A percentile compares a stretch with the other conserved stretches of the same genome.
Conservation (phyloP, 192 early-diverging fungal species). For the Backusella morwellensis region DNA sequence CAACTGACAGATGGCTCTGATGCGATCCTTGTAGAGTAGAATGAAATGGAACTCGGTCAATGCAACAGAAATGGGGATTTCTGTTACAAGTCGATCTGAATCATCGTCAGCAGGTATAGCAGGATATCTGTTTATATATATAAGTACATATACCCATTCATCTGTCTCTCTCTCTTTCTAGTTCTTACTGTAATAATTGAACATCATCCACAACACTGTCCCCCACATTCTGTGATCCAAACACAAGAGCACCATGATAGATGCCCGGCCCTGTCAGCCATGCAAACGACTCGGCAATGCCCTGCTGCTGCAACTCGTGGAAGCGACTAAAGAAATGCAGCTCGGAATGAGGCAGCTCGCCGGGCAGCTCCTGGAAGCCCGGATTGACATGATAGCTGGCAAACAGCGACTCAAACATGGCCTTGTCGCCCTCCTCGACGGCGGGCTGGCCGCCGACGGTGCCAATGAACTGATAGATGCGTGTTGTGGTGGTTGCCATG, state of each 20-base stretch:
- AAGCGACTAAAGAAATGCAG: conserved; percentile 70
- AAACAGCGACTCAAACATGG: conserved; percentile 82
- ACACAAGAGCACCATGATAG: conserved; percentile 79
- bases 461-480: conserved; percentile 93
- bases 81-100: conserved; percentile 29
- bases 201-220: conserved; percentile 84
- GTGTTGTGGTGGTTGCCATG: conserved; percentile 75
- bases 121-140: conserved; percentile 44
- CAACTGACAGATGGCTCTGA: conserved; percentile 78
- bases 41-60: conserved; percentile 90
- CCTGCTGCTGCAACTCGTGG: conserved; percentile 64
- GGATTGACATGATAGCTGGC: conserved; percentile 63
- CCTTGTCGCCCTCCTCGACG: conserved; percentile 37
- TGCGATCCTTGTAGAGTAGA: conserved; percentile 73
- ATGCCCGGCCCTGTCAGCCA: conserved; percentile 92
- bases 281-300: conserved; percentile 76
- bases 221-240: conserved; percentile 68
- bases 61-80: conserved; percentile 73
- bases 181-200: conserved; percentile 73
- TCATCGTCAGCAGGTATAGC: conserved; percentile 38
- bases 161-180: background rate
- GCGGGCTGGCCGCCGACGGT: conserved; percentile 28
- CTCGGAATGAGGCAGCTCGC: conserved; percentile 52
- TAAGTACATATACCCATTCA: background rate
- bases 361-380: conserved; percentile 61